Evolutionary conservation across 2,329 filamentous ascomycete species (phyloP).

Genomic region (Fusarium globosum): DNA sequence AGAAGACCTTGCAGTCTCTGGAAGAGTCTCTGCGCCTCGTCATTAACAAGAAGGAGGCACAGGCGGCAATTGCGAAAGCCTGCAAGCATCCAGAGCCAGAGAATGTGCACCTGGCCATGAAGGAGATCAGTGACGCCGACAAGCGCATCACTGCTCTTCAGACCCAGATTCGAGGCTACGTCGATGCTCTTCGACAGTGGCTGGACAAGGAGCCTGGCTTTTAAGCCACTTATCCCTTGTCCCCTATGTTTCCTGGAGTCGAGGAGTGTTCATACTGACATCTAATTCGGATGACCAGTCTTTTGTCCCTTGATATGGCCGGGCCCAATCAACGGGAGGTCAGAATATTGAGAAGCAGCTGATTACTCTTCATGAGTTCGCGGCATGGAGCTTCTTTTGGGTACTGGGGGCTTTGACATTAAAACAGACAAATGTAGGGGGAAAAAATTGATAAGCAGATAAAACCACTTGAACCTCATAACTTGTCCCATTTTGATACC

Average conservation of each 20-base stretch:
- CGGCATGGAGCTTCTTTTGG: not conserved
- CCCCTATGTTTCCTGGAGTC: not conserved
- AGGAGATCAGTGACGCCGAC: not conserved
- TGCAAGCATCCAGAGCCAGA: not conserved
- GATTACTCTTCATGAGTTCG: not conserved
- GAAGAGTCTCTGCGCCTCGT: too few relatives aligned
- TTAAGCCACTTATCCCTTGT: not conserved
- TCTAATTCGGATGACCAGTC: not conserved
- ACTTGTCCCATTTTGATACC: constrained; percentile 4
- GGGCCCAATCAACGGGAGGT: not conserved
- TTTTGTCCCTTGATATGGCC: not conserved
- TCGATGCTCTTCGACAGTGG: not conserved
- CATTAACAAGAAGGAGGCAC: not conserved
- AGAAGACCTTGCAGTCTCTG: not conserved
- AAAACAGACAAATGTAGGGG: not conserved
- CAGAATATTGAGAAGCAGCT: not conserved
- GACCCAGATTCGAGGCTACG: not conserved
- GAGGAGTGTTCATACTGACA: not conserved
- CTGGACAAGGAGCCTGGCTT: not conserved
- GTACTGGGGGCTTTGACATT: not conserved
- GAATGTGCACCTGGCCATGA: accelerated
- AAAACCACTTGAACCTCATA: not conserved
- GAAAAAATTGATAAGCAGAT: not conserved
- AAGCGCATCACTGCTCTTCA: not conserved
- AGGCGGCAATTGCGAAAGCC: not conserved